phyloP scores from a whole-genome alignment of 352 stramenopile species.

The Globisporangium cederbergense region DNA sequence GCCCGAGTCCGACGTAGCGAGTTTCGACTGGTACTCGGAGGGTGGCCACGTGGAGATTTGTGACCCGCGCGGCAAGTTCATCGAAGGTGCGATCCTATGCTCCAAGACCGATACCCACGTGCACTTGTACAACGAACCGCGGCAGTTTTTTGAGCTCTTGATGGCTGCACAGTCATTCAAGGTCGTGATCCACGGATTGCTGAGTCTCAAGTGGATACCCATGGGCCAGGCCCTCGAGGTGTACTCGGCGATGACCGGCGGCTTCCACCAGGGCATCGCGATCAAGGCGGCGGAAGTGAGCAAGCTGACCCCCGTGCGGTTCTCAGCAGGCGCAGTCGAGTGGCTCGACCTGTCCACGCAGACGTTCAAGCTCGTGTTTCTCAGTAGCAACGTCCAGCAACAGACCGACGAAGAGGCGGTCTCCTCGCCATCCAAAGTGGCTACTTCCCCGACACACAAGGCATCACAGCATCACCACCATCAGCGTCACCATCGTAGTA shows the following conservation, averaged over 20 bases:
- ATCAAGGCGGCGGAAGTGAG: conserved; percentile 40
- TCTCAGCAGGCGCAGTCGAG: conserved; percentile 25
- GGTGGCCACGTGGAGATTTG: conserved; percentile 49
- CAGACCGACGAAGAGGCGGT: background rate
- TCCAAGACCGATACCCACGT: conserved; percentile 31
- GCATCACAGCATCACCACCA: conserved; percentile 8
- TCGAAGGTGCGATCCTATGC: conserved; percentile 51
- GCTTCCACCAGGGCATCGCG: conserved; percentile 31
- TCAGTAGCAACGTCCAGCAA: background rate
- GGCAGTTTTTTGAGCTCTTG: conserved; percentile 47
- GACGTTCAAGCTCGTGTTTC: conserved; percentile 58
- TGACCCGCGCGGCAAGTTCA: conserved; percentile 26
- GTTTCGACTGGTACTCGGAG: conserved; percentile 57
- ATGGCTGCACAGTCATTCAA: conserved; percentile 39
- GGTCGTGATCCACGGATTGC: conserved; percentile 48
- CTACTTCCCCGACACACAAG: background rate
- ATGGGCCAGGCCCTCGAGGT: conserved; percentile 47
- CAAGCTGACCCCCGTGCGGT: conserved; percentile 40
- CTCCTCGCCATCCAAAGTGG: background rate
- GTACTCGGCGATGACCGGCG: conserved; percentile 48
- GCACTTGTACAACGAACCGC: conserved; percentile 51
- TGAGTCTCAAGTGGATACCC: conserved; percentile 39
- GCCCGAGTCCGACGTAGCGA: conserved; percentile 1
- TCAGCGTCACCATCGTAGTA: conserved; percentile 2
- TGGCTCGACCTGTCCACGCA: conserved; percentile 55